A percentile compares a stretch with the other conserved stretches of the same genome.
These are phyloP conservation scores for Platanthera guangdongensis DNA, from an alignment of 106 monocot genomes.

Conservation along the genomic window DNA sequence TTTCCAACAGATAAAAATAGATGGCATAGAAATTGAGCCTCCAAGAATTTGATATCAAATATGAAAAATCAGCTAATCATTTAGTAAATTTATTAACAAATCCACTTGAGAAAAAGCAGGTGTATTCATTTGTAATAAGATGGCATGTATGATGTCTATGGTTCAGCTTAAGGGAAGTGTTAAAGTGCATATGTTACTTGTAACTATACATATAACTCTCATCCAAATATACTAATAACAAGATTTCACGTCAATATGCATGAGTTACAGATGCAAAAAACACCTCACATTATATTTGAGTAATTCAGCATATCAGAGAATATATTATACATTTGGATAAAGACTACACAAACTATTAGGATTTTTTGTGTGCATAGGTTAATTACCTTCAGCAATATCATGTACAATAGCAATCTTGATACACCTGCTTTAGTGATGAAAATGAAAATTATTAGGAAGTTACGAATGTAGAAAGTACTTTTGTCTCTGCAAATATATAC, in stretches of 20 bases:
- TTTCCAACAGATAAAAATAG: no score
- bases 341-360: neutral
- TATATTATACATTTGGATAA: neutral
- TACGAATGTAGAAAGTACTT: neutral
- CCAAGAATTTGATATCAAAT: no score
- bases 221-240: no score
- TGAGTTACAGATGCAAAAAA: neutral
- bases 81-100: no score
- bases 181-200: no score
- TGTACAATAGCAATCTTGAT: conserved; percentile 62
- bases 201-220: no score
- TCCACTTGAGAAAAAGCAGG: no score
- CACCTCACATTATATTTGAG: neutral
- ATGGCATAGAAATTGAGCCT: no score
- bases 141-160: no score
- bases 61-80: no score
- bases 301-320: neutral
- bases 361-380: neutral
- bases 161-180: no score
- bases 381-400: conserved; percentile 55
- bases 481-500: neutral
- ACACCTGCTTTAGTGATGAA: conserved; percentile 31
- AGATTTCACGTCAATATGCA: neutral
- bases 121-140: no score
- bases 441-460: conserved; percentile 2